These are phyloP conservation scores for Cichorium intybus DNA, from an alignment of 140 eudicot species.

Conservation along the genomic window DNA sequence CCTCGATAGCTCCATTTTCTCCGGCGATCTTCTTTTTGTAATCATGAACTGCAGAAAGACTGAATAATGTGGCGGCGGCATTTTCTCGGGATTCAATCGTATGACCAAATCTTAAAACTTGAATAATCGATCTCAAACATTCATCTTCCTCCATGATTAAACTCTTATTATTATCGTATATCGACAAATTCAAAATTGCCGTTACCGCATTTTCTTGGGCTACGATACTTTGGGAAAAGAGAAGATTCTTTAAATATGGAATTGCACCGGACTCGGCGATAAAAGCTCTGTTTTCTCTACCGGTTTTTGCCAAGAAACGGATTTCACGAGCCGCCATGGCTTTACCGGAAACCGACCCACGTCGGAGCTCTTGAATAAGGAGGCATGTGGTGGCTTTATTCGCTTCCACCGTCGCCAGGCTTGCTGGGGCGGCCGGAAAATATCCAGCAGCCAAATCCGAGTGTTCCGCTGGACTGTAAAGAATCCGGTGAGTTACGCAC, in stretches of 20 bases:
- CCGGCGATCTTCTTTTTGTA: slow-evolving; percentile 51
- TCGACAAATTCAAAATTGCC: slow-evolving; percentile 65
- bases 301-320: slow-evolving; percentile 63
- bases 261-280: slow-evolving; percentile 74
- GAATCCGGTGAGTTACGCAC: slow-evolving; percentile 51
- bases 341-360: slow-evolving; percentile 37
- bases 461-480: slow-evolving; percentile 42
- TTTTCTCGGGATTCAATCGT: slow-evolving; percentile 65
- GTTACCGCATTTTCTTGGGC: slow-evolving; percentile 72
- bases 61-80: slow-evolving; percentile 70
- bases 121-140: slow-evolving; percentile 43
- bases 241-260: slow-evolving; percentile 41
- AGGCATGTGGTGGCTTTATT: slow-evolving; percentile 50
- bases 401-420: slow-evolving; percentile 63
- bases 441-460: slow-evolving; percentile 31
- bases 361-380: slow-evolving; percentile 45
- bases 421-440: slow-evolving; percentile 24
- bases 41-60: slow-evolving; percentile 65
- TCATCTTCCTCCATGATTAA: slow-evolving; percentile 53
- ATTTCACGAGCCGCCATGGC: slow-evolving; percentile 58
- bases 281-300: slow-evolving; percentile 55
- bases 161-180: slow-evolving; percentile 58
- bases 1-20: slow-evolving; percentile 54
- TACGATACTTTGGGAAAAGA: slow-evolving; percentile 39
- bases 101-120: slow-evolving; percentile 50